Percentiles rank a stretch among this genome's conserved stretches.
These are phyloP conservation scores for Balamuthia mandrillaris DNA, from an alignment of 208 protist species.

Conservation along the genomic window DNA sequence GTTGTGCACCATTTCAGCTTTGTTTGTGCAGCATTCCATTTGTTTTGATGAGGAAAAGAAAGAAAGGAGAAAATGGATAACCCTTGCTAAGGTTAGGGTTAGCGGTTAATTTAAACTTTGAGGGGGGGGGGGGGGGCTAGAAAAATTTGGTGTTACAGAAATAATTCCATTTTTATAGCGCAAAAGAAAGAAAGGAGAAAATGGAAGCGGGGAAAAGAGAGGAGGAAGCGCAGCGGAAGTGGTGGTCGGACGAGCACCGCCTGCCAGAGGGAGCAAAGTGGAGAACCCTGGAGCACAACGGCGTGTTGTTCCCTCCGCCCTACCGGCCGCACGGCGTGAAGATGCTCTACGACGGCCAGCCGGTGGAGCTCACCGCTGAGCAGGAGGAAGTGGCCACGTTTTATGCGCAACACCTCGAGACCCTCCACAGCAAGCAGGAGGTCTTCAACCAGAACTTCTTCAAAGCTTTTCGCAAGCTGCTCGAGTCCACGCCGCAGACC, in stretches of 20 bases:
- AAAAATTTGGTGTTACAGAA: no score
- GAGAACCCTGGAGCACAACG: conserved; percentile 92
- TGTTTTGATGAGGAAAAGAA: no score
- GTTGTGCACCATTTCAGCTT: no score
- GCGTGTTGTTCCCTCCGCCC: conserved; percentile 92
- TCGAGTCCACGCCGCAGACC: conserved; percentile 54
- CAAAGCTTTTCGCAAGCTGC: conserved; percentile 82
- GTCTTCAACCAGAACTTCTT: conserved; percentile 97
- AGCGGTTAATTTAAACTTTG: no score
- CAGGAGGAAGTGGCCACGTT: conserved; percentile 98
- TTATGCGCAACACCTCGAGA: conserved; percentile 87
- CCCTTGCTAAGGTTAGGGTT: no score
- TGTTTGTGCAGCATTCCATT: no score
- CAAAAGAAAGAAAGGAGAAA: not conserved
- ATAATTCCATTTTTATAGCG: no score
- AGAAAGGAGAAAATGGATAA: no score
- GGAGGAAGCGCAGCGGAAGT: conserved; percentile 21
- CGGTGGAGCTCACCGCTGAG: conserved; percentile 85
- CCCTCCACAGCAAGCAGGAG: conserved; percentile 90
- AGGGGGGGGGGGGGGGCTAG: no score
- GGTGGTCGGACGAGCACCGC: conserved; percentile 30
- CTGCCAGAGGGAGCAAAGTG: conserved; percentile 75
- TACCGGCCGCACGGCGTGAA: conserved; percentile 94
- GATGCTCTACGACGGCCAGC: conserved; percentile 85
- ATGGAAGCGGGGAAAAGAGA: conserved; percentile 23